Conservation (phyloP, 2,329 filamentous ascomycete genomes). For the Tetracladium maxilliforme region DNA sequence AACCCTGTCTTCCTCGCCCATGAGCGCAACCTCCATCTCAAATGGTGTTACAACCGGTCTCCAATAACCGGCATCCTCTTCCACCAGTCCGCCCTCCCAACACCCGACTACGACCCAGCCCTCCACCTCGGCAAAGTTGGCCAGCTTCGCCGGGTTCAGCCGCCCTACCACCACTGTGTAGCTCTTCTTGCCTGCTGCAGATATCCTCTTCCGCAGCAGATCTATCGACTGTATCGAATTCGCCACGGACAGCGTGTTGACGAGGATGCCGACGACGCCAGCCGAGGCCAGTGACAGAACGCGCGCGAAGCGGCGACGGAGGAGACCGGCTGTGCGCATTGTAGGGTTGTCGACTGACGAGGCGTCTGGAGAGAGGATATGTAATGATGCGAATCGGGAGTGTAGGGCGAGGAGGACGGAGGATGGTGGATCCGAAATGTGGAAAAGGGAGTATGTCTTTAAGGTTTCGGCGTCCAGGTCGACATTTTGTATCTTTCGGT, state of each 20-base stretch:
- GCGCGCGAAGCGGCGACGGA: conserved; percentile 80
- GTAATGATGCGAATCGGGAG: conserved; percentile 7
- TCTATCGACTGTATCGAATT: conserved; percentile 78
- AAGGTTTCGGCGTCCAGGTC: conserved; percentile 28
- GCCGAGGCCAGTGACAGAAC: conserved; percentile 67
- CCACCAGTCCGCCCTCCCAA: conserved; percentile 90
- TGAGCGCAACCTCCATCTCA: conserved; percentile 68
- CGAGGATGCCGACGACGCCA: conserved; percentile 80
- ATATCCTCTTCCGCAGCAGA: conserved; percentile 58
- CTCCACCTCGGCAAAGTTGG: conserved; percentile 89
- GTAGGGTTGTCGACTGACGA: conserved; percentile 6
- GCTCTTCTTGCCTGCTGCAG: conserved; percentile 74
- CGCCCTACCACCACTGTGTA: conserved; percentile 97
- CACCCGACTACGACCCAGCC: conserved; percentile 97
- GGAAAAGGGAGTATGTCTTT: conserved; percentile 62
- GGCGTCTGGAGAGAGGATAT: conserved; percentile 5
- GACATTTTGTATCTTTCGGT: conserved; percentile 40
- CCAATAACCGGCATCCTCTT: conserved; percentile 81
- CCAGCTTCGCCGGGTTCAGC: conserved; percentile 86
- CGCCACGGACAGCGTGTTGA: conserved; percentile 86
- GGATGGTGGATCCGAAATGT: conserved; percentile 73
- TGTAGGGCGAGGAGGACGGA: conserved; percentile 64
- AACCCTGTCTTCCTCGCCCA: conserved; percentile 58
- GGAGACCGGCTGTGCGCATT: conserved; percentile 31
- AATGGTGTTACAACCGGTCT: conserved; percentile 88